Base-by-base conservation (phyloP, 352 stramenopile genomes). In the Phytopythium delawarense region DNA sequence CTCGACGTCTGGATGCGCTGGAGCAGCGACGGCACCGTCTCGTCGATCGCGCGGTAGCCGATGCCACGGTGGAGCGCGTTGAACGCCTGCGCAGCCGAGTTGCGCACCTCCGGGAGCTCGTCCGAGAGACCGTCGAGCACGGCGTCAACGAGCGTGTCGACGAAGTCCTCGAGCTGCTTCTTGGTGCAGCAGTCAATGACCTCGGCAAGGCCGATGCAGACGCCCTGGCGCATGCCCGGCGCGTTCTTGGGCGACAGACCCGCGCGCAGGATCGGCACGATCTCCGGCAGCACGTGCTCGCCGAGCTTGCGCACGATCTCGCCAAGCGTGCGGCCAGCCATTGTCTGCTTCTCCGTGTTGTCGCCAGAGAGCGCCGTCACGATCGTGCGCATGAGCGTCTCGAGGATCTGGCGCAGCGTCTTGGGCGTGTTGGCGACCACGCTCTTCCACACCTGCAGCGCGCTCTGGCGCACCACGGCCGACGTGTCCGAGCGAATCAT, bases 281-380 rank as follows among this genome's bases (percentile, higher is more conserved):
- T 93, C 73, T 99, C 89, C 4, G 97, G 96, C 46, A 99, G 81
- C 18, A 99, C 97, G 73, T 98, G 92, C 67, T 99, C 98, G 21
- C 98, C 98, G 35, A 99, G 88, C 75, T 99, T 99, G 59, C 91
- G 88, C 57, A 99, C 98, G 66, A 99, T 97, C 69, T 99, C 98
- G 34, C 98, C 98, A 42, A 99, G 81, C 62, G 97, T 98, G 52
- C 89, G 87, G 7, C 87, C 89, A 13, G 91, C 91, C 67, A 98
- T 89, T 2, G 84, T 91, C 68, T 94, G 88, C 67, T 96, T 94
- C 66, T 98, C 92, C 30, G 89, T 70, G 66, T 92, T 88, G 59
- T 90, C 74, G 57, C 89, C 89, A 16, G 95, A 97, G 42, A 99
- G 84, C 53, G 96, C 90, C n/a, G 80, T 83, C 39, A 99, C 96